Percentiles rank a stretch among this genome's conserved stretches.
These are phyloP conservation scores for Penicillium frequentans DNA, from an alignment of 2,329 filamentous ascomycete species.

Conservation along the genomic window DNA sequence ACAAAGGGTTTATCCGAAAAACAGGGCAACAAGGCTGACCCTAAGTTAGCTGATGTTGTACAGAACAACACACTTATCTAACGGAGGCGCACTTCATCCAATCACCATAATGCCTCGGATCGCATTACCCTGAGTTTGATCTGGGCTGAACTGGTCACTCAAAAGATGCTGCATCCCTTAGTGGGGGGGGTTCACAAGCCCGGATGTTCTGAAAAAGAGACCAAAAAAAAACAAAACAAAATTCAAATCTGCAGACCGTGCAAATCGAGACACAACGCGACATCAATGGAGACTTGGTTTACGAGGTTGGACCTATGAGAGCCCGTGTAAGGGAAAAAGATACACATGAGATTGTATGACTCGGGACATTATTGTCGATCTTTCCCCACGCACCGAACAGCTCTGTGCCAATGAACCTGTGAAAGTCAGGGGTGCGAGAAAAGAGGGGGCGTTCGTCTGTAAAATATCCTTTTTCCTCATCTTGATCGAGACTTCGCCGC, in stretches of 20 bases:
- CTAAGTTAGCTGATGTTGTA: not conserved
- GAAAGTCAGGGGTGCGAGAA: not conserved
- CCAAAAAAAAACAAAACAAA: not conserved
- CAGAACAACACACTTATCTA: not conserved
- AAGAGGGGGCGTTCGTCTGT: conserved; percentile 9
- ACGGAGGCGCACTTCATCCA: not conserved
- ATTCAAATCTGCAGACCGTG: conserved; percentile 4
- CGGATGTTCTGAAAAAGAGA: conserved; percentile 1
- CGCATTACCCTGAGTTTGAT: conserved; percentile 14
- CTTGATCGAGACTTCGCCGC: conserved; percentile 7
- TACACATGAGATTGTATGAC: not conserved
- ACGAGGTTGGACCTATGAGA: conserved; percentile 8
- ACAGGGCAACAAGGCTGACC: not conserved
- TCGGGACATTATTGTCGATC: conserved; percentile 23
- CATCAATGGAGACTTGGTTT: conserved; percentile 2
- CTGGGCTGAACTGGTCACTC: conserved; percentile 12
- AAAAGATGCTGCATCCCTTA: not conserved
- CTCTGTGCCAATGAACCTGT: not conserved
- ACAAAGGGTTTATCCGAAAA: not conserved
- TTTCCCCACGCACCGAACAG: conserved; percentile 7
- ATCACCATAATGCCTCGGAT: conserved; percentile 4
- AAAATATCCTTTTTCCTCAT: not conserved
- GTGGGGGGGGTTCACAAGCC: conserved; percentile 2
- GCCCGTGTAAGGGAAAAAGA: not conserved
- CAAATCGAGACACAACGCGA: not conserved